Conservation (phyloP, 2,329 filamentous ascomycete species). For the Orbilia oligospora region DNA sequence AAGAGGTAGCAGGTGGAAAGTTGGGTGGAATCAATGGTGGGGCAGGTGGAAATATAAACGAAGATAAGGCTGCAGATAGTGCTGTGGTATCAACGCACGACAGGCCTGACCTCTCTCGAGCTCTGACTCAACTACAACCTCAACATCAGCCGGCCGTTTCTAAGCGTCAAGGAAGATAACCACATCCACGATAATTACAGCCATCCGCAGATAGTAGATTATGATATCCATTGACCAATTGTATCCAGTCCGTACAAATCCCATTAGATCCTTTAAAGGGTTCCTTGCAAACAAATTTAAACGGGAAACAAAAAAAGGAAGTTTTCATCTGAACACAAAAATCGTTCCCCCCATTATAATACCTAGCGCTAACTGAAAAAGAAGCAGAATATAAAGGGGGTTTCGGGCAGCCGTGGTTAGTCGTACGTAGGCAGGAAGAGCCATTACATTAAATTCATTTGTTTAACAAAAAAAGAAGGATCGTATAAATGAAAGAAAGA, state of each 20-base stretch:
- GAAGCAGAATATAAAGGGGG: not conserved
- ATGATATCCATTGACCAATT: not conserved
- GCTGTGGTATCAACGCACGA: slow-evolving; percentile 25
- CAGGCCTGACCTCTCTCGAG: not conserved
- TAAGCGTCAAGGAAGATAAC: slow-evolving; percentile 22
- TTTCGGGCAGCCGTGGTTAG: not conserved
- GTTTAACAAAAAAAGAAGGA: slow-evolving; percentile 14
- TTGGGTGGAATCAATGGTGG: not conserved
- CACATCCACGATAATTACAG: not conserved
- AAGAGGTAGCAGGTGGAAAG: not conserved
- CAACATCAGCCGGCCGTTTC: slow-evolving; percentile 18
- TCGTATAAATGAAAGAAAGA: slow-evolving; percentile 3
- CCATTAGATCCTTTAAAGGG: not conserved
- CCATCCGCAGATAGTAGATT: not conserved
- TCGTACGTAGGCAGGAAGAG: not conserved
- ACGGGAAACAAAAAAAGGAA: not conserved
- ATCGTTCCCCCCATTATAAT: slow-evolving; percentile 1
- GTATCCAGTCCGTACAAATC: not conserved
- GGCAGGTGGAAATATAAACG: slow-evolving; percentile 9
- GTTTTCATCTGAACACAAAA: not conserved
- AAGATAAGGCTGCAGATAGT: slow-evolving; percentile 45
- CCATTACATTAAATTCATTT: slow-evolving; percentile 29
- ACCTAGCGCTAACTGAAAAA: slow-evolving; percentile 14
- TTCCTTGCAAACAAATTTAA: not conserved
- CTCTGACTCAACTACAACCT: slow-evolving; percentile 36